These are phyloP conservation scores for Debaryomyces nepalensis DNA, from an alignment of 1,139 yeast species.

Conservation along the genomic window DNA sequence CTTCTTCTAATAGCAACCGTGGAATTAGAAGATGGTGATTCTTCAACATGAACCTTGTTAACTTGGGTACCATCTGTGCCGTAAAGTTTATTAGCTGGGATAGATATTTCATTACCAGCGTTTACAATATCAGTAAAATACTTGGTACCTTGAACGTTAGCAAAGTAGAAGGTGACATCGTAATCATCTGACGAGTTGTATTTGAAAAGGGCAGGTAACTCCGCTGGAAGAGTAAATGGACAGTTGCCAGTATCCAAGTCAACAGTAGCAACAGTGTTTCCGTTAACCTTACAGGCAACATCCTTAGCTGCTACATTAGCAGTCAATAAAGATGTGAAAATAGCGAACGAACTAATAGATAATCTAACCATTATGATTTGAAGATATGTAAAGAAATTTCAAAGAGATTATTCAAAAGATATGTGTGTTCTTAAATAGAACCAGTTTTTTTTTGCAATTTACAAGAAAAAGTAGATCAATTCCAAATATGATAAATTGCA, in stretches of 20 bases:
- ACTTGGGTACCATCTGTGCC: slow-evolving; percentile 29
- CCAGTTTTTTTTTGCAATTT: not conserved
- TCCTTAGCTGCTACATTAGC: slow-evolving; percentile 30
- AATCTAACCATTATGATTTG: slow-evolving; percentile 22
- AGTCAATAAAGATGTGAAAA: slow-evolving; percentile 24
- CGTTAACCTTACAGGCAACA: slow-evolving; percentile 46
- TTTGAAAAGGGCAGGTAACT: slow-evolving; percentile 32
- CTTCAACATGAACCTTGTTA: slow-evolving; percentile 36
- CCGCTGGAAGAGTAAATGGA: slow-evolving; percentile 41
- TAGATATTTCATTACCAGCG: slow-evolving; percentile 39
- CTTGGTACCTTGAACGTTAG: slow-evolving; percentile 26
- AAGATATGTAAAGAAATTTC: not conserved
- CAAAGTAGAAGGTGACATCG: slow-evolving; percentile 44
- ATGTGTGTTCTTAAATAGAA: not conserved
- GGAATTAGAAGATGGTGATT: slow-evolving; percentile 42
- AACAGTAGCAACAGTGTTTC: slow-evolving; percentile 37
- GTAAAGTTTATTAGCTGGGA: slow-evolving; percentile 40
- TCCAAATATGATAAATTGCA: not conserved
- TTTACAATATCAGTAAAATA: slow-evolving; percentile 42
- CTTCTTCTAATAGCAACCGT: slow-evolving; percentile 50
- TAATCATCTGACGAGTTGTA: slow-evolving; percentile 38
- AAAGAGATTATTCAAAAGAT: not conserved
- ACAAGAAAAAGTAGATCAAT: not conserved
- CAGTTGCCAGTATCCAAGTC: slow-evolving; percentile 49
- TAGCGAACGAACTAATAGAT: slow-evolving; percentile 19